Evolutionary conservation across 2,329 filamentous ascomycete species (phyloP).

Genomic region (Canariomyces notabilis): DNA sequence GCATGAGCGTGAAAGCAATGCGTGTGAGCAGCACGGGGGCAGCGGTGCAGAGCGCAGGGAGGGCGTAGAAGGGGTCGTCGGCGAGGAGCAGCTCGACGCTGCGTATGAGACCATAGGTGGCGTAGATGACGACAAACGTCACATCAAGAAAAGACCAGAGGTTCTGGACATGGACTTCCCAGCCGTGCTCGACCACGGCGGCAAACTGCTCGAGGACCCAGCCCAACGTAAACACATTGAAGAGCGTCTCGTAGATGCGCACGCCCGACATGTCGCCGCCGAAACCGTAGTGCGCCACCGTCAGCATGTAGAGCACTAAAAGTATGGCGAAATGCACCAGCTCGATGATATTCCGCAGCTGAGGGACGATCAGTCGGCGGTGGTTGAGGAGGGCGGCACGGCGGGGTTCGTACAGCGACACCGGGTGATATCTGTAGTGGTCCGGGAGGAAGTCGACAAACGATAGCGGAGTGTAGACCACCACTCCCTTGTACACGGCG

Average conservation of each 20-base stretch:
- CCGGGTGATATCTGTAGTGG: conserved; percentile 65
- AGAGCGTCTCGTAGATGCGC: conserved; percentile 51
- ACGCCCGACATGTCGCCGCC: conserved; percentile 54
- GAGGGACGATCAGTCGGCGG: conserved; percentile 65
- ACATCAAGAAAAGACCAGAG: conserved; percentile 71
- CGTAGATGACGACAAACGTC: conserved; percentile 61
- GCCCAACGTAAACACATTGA: conserved; percentile 59
- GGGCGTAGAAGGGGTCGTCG: conserved; percentile 47
- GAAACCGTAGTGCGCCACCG: conserved; percentile 52
- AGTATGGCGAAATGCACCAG: conserved; percentile 61
- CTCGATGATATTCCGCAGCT: conserved; percentile 62
- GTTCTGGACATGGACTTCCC: conserved; percentile 68
- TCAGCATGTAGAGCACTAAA: conserved; percentile 56
- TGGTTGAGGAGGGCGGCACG: conserved; percentile 64
- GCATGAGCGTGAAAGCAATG: conserved; percentile 67
- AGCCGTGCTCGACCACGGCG: conserved; percentile 59
- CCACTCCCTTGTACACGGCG: conserved; percentile 62
- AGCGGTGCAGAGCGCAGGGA: conserved; percentile 61
- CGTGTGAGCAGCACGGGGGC: conserved; percentile 66
- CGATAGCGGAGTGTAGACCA: conserved; percentile 65
- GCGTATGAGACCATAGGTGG: conserved; percentile 55
- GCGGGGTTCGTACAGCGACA: conserved; percentile 64
- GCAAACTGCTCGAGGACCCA: conserved; percentile 65
- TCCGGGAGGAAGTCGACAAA: conserved; percentile 71
- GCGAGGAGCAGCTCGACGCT: conserved; percentile 48